These are phyloP conservation scores for Fusarium penzigii DNA, from an alignment of 2,329 filamentous ascomycete species.

Conservation along the genomic window DNA sequence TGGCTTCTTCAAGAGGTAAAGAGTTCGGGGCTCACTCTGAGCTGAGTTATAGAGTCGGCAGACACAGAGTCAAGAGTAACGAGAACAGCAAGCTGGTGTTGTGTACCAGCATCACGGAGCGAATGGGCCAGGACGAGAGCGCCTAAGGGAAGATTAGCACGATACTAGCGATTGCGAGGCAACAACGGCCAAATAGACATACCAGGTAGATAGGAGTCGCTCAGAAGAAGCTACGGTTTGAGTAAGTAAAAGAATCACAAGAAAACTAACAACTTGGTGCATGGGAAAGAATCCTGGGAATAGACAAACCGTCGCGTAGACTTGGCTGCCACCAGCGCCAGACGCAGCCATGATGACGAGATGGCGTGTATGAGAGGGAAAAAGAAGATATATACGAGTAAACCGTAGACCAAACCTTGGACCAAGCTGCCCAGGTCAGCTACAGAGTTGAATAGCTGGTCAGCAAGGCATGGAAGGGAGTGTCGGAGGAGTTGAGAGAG, in stretches of 20 bases:
- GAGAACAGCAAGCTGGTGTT: constrained; percentile 74
- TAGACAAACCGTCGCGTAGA: constrained; percentile 58
- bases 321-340: constrained; percentile 41
- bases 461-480: constrained; percentile 26
- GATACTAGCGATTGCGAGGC: background rate
- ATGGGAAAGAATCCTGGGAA: constrained; percentile 3
- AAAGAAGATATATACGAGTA: background rate
- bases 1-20: background rate
- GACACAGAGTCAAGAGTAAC: constrained; percentile 81
- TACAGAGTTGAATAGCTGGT: constrained; percentile 20
- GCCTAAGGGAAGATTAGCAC: constrained; percentile 52
- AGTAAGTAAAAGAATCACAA: constrained; percentile 5
- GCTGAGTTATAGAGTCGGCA: constrained; percentile 71
- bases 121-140: constrained; percentile 94
- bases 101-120: constrained; percentile 83
- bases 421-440: constrained; percentile 23
- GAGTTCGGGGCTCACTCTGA: constrained; percentile 59
- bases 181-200: constrained; percentile 32
- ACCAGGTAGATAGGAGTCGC: constrained; percentile 92
- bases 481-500: constrained; percentile 5
- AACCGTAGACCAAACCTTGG: constrained; percentile 23
- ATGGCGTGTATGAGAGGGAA: background rate
- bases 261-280: background rate
- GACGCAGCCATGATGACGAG: constrained; percentile 38
- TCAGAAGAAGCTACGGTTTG: constrained; percentile 75